Base-by-base conservation (phyloP, 2,329 filamentous ascomycete species). In the Microdochium paspali region DNA sequence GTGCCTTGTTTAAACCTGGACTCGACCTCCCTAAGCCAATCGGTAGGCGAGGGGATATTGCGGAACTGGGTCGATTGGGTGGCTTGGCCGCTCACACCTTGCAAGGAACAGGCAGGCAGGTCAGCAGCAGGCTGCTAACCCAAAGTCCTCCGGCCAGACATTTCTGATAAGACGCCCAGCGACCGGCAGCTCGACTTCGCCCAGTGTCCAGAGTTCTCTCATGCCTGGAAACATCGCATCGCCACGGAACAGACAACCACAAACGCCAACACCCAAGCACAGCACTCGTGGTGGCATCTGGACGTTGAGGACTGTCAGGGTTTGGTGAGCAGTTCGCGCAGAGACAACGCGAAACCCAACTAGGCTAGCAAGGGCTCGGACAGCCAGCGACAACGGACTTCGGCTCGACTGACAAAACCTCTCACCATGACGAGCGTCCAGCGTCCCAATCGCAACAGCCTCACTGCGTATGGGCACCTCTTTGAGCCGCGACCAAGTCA, bases 1-100 rank as follows among this genome's bases (percentile, higher is more conserved):
- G 35, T 40, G 35, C 35, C 35, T 40, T 40, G 35, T 18, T 40
- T 40, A 40, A 40, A 40, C 35, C 35, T 40, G 35, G 35, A n/a
- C n/a, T n/a, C 15, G 23, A 18, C 35, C 35, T 6, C 6, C 35
- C 15, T 18, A 15, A 40, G 35, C 18, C 35, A 3, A 20, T 40
- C 6, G 35, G 35, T 40, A 20, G 20, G 18, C 6, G 35, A 40
- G 35, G n/a, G 35, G 20, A 18, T 18, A 40, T 40, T 18, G 35
- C 13, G 35, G 35, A 10, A n/a, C 15, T 40, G 35, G 31, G 35
- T 40, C 35, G 18, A 21, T 21, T 20, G 5, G 18, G n/a, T 7
- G 15, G 10, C 35, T 21, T 21, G 35, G 35, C 35, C 35, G 35
- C 35, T 40, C 35, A 40, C 35, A 21, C 35, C 18, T 40, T 40